Evolutionary conservation across 2,329 filamentous ascomycete species (phyloP), one percentile per base, ranked within the genome.

Genomic region (Stenocarpella maydis): DNA sequence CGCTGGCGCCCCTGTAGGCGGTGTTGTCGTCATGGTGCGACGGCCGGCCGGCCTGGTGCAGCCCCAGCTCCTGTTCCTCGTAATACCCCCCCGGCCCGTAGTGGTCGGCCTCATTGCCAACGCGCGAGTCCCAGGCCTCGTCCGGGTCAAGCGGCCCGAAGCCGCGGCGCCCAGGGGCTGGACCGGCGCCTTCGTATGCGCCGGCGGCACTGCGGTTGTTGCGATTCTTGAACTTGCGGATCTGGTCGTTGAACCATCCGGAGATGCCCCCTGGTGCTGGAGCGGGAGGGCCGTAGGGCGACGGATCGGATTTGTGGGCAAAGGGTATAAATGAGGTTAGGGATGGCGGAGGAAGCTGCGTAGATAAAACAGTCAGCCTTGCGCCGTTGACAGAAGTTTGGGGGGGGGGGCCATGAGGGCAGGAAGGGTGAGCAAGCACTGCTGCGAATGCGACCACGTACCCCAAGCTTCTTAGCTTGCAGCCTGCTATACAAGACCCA

Each of bases 41-140:
- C 64, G 79, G 78, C 55, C 83, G 74, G 0, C 90, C 82, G 74
- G 0, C 90, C 79, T 94, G 92, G 76, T 92, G 89, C 61, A 83
- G 75, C 0, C 90, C 91, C 6, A 94, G 82, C 79, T 94, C 92
- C 76, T 92, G 89, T 80, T 93, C 92, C 77, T 95, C 93, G 76
- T 93, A 91, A 79, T 93, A 93, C 60, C 86, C 86, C 26, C 83
- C 83, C 2, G 82, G 81, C 2, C 87, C 87, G 77, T 90, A 90
- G 15, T 80, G 82, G 76, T 91, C 90, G 21, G 90, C 88, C 78
- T 95, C 92, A 74, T 89, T 85, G 69, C 92, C 92, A 5, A 97
- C 92, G 70, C 92, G 85, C 72, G 92, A 82, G 81, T 96, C 93
- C 94, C 94, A 97, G 2, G 93, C 92, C 76, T 95, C 92, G 77